Evolutionary conservation across 192 early-diverging fungal species (phyloP), one percentile per base, ranked within the genome.

Genomic region (Chytriomyces confervae): DNA sequence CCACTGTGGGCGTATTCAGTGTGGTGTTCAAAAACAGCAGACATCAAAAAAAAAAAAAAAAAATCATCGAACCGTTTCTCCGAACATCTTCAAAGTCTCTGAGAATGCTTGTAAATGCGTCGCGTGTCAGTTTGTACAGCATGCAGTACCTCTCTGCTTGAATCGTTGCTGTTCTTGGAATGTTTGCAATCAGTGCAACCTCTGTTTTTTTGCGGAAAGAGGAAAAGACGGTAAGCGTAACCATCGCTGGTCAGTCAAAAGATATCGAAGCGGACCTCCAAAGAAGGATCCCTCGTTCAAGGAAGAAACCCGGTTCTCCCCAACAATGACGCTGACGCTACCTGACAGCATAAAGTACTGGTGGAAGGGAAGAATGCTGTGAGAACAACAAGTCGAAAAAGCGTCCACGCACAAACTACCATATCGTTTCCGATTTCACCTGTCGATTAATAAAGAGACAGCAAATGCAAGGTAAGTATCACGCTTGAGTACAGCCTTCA

Each of bases 121-220:
- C 61, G 13, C 75, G 46, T 50, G 75, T 69, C 16, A 86, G 77
- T 29, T 53, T 72, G 51, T 81, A 86, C 3, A 84, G 72, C 27
- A 73, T 60, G 10, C 50, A 70, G 57, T 77, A 66, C 4, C 76
- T 50, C 13, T 20, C 47, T 13, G 81, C 81, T 60, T 72, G 76
- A 20, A 85, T 77, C 1, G 83, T 83, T 5, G 84, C 85, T 13
- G 83, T 86, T 61, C 83, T 66, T 23, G 83, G 79, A n/a, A 80
- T 79, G 57, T 81, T 62, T 29, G 76, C 84, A n/a, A 83, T 53
- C 48, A 86, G 69, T 3, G 81, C 81, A 4, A 84, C 71, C 49
- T 86, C 79, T 53, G 53, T 18, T 18, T 18, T 57, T 57, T 64
- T 27, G 24, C 10, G 16, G 10, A 64, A 11, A 24, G 16, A 64